phyloP scores from a whole-genome alignment of 768 basidiomycete species.

The Pulveroboletus sp. region DNA sequence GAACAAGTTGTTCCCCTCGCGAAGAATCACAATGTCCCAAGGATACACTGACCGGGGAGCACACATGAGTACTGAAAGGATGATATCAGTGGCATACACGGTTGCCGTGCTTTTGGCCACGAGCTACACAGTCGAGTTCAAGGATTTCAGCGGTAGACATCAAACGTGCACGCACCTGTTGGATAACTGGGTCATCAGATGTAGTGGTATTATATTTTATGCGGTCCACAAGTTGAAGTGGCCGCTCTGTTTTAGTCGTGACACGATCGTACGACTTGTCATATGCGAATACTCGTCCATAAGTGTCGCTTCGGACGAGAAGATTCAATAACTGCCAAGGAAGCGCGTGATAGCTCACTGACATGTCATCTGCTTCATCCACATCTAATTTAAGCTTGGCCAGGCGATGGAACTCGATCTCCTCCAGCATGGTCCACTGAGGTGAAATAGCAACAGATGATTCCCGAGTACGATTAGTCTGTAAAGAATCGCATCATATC shows the following conservation, averaged over 20 bases:
- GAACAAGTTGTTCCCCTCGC: conserved; percentile 90
- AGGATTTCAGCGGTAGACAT: conserved; percentile 1
- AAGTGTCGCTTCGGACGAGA: conserved; percentile 53
- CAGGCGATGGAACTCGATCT: conserved; percentile 93
- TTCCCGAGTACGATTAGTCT: conserved; percentile 83
- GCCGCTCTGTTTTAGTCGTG: conserved; percentile 87
- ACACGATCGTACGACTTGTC: conserved; percentile 95
- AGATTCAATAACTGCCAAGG: conserved; percentile 4
- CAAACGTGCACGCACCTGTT: conserved; percentile 52
- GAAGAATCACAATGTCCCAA: conserved; percentile 96
- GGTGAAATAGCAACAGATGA: conserved; percentile 90
- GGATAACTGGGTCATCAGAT: conserved; percentile 95
- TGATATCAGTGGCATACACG: conserved; percentile 92
- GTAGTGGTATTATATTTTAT: conserved; percentile 98
- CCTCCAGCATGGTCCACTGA: conserved; percentile 93
- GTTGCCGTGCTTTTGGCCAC: conserved; percentile 75
- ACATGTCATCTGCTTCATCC: conserved; percentile 89
- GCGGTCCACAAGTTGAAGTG: conserved; percentile 88
- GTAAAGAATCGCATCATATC: conserved; percentile 8
- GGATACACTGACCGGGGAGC: conserved; percentile 94
- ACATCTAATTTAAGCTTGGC: conserved; percentile 91
- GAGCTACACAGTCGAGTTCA: conserved; percentile 45
- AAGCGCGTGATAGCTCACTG: conserved; percentile 25
- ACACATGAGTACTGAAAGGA: conserved; percentile 94
- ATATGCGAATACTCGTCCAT: conserved; percentile 88